Evolutionary conservation across 225 moss, liverwort and hornwort genomes (phyloP).

Genomic region (Thuidium tamariscinum): DNA sequence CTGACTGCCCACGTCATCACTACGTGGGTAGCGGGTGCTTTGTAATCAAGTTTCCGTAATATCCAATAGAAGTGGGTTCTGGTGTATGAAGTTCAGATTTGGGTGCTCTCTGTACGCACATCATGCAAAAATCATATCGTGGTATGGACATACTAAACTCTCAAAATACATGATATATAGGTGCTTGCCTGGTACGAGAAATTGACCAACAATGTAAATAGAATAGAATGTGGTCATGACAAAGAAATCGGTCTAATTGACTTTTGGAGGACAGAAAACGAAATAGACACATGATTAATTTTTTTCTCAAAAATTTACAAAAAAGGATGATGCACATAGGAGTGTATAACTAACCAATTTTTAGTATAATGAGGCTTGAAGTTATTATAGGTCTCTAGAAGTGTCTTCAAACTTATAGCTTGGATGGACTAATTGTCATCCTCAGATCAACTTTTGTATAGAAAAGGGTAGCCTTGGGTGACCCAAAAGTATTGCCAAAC

Average conservation of each 20-base stretch:
- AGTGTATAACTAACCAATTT: neutral
- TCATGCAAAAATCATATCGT: neutral
- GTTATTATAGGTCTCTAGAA: neutral
- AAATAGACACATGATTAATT: neutral
- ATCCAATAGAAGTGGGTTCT: neutral
- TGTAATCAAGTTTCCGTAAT: neutral
- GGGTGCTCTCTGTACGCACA: neutral
- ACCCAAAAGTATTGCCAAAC: neutral
- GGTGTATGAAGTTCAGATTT: neutral
- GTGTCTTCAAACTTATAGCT: neutral
- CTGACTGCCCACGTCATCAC: neutral
- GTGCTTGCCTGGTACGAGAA: neutral
- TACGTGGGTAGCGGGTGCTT: neutral
- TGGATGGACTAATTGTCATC: neutral
- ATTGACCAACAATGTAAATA: neutral
- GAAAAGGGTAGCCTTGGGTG: too few relatives aligned
- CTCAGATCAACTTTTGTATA: rapidly evolving
- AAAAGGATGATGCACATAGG: too few relatives aligned
- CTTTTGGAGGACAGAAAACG: neutral
- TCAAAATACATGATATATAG: neutral
- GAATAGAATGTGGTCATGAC: neutral
- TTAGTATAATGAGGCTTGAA: neutral
- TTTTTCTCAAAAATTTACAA: neutral
- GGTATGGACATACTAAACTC: neutral
- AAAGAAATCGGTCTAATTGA: neutral